Evolutionary conservation across 257 asterid genomes (phyloP), one percentile per base, ranked within the genome.

Genomic region (Osmanthus fragrans): DNA sequence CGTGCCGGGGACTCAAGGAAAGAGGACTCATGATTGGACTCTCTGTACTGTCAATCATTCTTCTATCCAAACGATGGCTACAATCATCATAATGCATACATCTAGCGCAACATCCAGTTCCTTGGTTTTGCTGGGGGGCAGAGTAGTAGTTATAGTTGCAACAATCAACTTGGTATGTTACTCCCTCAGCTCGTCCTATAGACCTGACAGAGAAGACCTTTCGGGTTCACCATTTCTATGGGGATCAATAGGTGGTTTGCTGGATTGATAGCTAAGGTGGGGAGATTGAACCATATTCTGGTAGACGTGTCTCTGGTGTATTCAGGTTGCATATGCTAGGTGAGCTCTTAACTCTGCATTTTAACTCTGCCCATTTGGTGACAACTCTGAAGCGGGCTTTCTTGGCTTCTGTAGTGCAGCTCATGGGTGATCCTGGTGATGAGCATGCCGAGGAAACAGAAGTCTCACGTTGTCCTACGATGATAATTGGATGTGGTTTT

Each of bases 321-420:
- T 66, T 84, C 37, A 84, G 84, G 85, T 78, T 87, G 81, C 85
- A 82, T 69, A 93, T 73, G 88, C 80, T 91, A n/a, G 98, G 98
- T 6, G 90, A 88, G 69, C 97, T 94, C 36, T 79, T 89, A 36
- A 94, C 92, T 84, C n/a, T n/a, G n/a, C n/a, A n/a, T n/a, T n/a
- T 81, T 80, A 37, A 37, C 36, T 51, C 86, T 75, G 37, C 74
- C 65, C 25, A 39, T 75, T 2, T 79, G 81, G 7, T 76, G 64
- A 67, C 21, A 78, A 77, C 37, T 78, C 51, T 60, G 82, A 49
- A 40, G 49, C 34, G 70, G 42, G 80, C 39, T 5, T 51, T 87
- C n/a, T n/a, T n/a, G n/a, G n/a, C n/a, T n/a, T n/a, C n/a, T 89
- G 85, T 68, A 9, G 80, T 82, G 80, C 84, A 81, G 78, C 88